phyloP scores from a whole-genome alignment of 2,329 filamentous ascomycete species.

The Pseudocercospora fijiensis region DNA sequence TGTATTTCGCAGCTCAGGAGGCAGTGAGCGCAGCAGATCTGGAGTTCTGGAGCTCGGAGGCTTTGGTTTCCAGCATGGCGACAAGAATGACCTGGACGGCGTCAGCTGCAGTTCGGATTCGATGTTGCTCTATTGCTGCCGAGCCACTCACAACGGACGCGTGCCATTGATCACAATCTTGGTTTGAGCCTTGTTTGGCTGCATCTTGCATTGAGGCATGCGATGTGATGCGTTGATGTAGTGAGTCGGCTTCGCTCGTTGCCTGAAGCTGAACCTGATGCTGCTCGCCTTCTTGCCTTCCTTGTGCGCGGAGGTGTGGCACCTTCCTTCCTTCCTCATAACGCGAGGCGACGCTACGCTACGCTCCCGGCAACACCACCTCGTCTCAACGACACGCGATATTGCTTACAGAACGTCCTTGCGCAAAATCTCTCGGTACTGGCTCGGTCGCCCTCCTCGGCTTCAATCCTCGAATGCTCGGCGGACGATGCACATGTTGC shows the following conservation, averaged over 20 bases:
- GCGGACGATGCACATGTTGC: neutral
- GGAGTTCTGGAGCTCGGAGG: constrained; percentile 4
- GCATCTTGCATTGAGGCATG: too few species aligned
- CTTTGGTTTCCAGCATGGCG: constrained; percentile 3
- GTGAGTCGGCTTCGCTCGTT: too few species aligned
- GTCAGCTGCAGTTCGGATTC: neutral
- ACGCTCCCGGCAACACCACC: neutral
- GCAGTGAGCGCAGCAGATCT: constrained; percentile 11
- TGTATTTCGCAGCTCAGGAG: constrained; percentile 11
- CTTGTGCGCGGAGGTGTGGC: too few species aligned
- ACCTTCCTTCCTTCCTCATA: constrained; percentile 1
- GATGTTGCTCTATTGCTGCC: too few species aligned
- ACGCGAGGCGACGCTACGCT: too few species aligned
- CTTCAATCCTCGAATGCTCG: constrained; percentile 7
- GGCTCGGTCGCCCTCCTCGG: constrained; percentile 25
- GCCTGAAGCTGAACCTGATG: too few species aligned
- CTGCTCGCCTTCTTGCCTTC: too few species aligned
- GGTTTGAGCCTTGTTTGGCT: too few species aligned
- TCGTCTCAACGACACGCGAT: constrained; percentile 15
- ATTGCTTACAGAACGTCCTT: neutral
- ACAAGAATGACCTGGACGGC: neutral
- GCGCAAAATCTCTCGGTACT: constrained; percentile 20
- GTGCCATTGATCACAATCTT: too few species aligned
- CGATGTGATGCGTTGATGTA: too few species aligned
- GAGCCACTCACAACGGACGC: too few species aligned